phyloP scores from a whole-genome alignment of 306 rosid genomes.

The Castanea crenata region DNA sequence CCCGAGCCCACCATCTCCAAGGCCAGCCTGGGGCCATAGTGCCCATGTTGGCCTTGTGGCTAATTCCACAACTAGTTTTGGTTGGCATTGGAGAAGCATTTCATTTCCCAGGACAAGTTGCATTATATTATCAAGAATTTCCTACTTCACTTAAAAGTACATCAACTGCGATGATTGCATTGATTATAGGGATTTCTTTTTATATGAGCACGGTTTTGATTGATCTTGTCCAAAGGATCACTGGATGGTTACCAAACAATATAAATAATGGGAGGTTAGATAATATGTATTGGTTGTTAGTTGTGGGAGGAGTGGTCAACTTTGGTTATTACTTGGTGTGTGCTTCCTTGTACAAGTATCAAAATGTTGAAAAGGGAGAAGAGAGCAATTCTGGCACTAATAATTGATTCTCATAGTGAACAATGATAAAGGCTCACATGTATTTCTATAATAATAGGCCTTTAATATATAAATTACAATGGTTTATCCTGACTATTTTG shows the following conservation, averaged over 20 bases:
- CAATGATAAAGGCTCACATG: background rate
- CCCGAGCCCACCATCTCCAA: background rate
- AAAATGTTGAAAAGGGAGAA: constrained; percentile 5
- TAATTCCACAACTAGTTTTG: constrained; percentile 50
- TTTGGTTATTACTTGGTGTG: constrained; percentile 33
- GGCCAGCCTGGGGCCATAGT: background rate
- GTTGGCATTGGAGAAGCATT: constrained; percentile 70
- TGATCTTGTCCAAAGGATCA: constrained; percentile 22
- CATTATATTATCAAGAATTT: constrained; percentile 65
- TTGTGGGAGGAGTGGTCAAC: constrained; percentile 28
- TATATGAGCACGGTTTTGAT: constrained; percentile 31
- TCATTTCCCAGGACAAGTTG: constrained; percentile 64
- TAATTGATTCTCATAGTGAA: background rate
- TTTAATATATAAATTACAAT: too few relatives aligned
- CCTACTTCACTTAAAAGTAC: constrained; percentile 47
- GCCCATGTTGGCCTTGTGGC: constrained; percentile 47
- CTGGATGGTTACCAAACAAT: constrained; percentile 37
- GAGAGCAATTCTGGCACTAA: background rate
- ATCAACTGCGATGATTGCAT: constrained; percentile 41
- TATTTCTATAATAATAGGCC: background rate
- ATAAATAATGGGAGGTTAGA: constrained; percentile 40
- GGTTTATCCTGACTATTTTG: too few relatives aligned
- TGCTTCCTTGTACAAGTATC: constrained; percentile 27
- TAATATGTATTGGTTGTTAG: constrained; percentile 37
- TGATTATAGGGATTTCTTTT: constrained; percentile 18